Conservation (phyloP, 140 eudicot genomes). For the Senecio squalidus region DNA sequence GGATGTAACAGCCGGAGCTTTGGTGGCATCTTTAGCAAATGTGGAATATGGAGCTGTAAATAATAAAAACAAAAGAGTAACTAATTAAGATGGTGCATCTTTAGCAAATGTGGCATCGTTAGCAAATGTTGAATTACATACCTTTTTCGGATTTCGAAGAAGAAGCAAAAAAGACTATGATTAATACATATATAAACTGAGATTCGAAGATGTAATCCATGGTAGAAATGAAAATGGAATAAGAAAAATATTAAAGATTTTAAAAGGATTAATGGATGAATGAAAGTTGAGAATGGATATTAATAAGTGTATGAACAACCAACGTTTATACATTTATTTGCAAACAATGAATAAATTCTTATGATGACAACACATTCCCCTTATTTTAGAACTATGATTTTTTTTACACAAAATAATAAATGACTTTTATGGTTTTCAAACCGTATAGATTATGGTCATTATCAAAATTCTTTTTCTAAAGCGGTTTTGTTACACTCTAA, state of each 20-base stretch:
- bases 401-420: too few species aligned
- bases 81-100: too few species aligned
- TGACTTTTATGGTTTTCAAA: too few species aligned
- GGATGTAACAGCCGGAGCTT: slow-evolving; percentile 35
- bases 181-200: neutral
- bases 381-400: too few species aligned
- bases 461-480: too few species aligned
- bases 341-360: too few species aligned
- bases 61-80: neutral
- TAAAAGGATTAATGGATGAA: too few species aligned
- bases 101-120: too few species aligned
- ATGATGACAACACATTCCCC: too few species aligned
- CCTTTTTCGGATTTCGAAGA: slow-evolving; percentile 30
- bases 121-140: neutral
- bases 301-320: slow-evolving; percentile 10
- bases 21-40: slow-evolving; percentile 54
- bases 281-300: neutral
- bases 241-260: neutral
- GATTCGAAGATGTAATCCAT: neutral
- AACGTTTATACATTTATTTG: neutral
- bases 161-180: slow-evolving; percentile 13
- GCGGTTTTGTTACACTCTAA: too few species aligned
- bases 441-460: too few species aligned
- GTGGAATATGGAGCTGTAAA: slow-evolving; percentile 65
- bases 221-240: neutral